A percentile compares a stretch with the other conserved stretches of the same genome.
Evolutionary conservation across 305 asterid genomes (phyloP).

Genomic region (Solanum hybrid): DNA sequence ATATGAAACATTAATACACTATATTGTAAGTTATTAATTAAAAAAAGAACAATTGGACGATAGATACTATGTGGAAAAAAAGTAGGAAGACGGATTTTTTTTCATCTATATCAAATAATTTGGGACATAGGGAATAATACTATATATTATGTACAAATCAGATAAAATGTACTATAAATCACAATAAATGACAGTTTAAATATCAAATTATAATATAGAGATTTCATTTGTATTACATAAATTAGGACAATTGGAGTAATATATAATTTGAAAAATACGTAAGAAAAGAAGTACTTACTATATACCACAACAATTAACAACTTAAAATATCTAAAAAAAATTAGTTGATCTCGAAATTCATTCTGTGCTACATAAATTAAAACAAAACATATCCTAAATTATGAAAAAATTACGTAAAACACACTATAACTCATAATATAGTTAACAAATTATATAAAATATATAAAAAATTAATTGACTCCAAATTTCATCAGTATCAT

Average conservation of each 20-base stretch:
- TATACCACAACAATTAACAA: background rate
- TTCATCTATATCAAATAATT: background rate
- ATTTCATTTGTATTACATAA: too few relatives aligned
- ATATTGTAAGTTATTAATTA: background rate
- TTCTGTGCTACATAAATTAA: too few relatives aligned
- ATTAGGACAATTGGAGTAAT: background rate
- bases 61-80: background rate
- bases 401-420: too few relatives aligned
- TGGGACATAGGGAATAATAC: background rate
- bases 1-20: background rate
- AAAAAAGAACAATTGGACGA: background rate
- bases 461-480: too few relatives aligned
- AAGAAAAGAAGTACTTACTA: background rate
- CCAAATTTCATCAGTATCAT: background rate
- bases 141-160: background rate
- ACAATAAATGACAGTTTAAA: too few relatives aligned
- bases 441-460: too few relatives aligned
- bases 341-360: background rate
- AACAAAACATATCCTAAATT: too few relatives aligned
- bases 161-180: too few relatives aligned
- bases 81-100: background rate
- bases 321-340: background rate
- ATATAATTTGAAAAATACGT: too few relatives aligned
- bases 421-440: background rate
- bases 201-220: too few relatives aligned